phyloP scores from a whole-genome alignment of 176 grass and related monocot genomes.

The Hordeum marinum region DNA sequence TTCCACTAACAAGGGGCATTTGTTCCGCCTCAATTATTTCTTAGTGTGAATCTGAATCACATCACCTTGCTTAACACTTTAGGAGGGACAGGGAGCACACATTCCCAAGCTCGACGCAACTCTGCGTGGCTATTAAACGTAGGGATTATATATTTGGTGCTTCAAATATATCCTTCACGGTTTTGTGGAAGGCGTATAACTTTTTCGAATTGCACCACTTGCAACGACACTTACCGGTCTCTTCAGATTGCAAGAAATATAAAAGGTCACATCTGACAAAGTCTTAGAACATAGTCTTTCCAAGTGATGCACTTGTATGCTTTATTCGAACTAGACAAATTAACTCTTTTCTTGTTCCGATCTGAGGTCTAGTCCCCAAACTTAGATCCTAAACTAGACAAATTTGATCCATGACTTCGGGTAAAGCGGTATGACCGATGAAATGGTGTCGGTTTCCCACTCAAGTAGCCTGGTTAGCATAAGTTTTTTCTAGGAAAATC shows the following conservation, averaged over 20 bases:
- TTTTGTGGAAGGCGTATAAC: not conserved
- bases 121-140: not conserved
- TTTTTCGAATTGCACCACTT: not conserved
- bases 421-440: no score
- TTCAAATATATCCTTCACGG: not conserved
- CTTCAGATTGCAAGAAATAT: no score
- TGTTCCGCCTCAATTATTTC: not conserved
- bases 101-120: not conserved
- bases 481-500: no score
- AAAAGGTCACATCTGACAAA: not conserved
- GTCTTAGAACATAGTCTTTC: no score
- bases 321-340: no score
- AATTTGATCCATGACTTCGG: no score
- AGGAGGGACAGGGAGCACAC: not conserved
- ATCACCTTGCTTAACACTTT: not conserved
- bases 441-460: no score
- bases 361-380: no score
- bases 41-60: not conserved
- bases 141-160: not conserved
- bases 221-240: not conserved
- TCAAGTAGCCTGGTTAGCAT: no score
- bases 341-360: no score
- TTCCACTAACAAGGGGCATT: constrained; percentile 12
- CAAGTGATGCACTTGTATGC: no score
- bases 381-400: no score